Conservation (phyloP, 2,329 filamentous ascomycete genomes). For the Aspergillus ochraceoroseus region DNA sequence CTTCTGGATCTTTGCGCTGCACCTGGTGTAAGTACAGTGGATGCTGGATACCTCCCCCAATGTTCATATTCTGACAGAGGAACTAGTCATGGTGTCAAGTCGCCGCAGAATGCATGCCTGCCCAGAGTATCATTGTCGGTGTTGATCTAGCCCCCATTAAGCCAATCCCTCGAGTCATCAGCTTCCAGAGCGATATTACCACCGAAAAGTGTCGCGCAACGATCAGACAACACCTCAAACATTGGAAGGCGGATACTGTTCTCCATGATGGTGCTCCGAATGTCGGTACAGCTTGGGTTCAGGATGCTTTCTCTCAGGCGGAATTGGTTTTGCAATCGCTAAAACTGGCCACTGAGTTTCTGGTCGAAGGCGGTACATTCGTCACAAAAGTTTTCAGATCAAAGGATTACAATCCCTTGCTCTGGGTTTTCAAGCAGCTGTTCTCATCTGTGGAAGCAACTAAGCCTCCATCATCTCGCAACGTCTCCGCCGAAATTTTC, state of each 20-base stretch:
- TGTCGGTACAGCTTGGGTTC: slow-evolving; percentile 94
- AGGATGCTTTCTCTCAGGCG: slow-evolving; percentile 97
- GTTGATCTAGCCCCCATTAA: slow-evolving; percentile 96
- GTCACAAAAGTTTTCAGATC: slow-evolving; percentile 97
- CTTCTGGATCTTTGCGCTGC: slow-evolving; percentile 96
- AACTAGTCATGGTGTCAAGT: slow-evolving; percentile 88
- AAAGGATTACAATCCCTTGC: slow-evolving; percentile 90
- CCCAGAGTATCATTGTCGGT: slow-evolving; percentile 82
- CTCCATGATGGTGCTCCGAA: slow-evolving; percentile 97
- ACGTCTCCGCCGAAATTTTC: slow-evolving; percentile 97
- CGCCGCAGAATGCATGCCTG: slow-evolving; percentile 89
- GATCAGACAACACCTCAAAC: slow-evolving; percentile 83
- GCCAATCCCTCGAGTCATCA: slow-evolving; percentile 86
- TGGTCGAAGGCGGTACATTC: slow-evolving; percentile 83
- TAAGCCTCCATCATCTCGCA: slow-evolving; percentile 91
- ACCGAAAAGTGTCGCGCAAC: slow-evolving; percentile 92
- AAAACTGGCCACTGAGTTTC: slow-evolving; percentile 90
- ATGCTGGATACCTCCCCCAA: not conserved
- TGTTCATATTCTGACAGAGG: slow-evolving; percentile 20
- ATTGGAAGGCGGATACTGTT: slow-evolving; percentile 92
- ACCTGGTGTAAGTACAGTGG: slow-evolving; percentile 63
- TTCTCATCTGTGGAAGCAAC: slow-evolving; percentile 95
- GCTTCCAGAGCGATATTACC: slow-evolving; percentile 96
- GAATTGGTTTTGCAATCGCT: slow-evolving; percentile 85
- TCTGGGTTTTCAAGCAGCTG: slow-evolving; percentile 97